Percentiles rank a stretch among this genome's conserved stretches.
phyloP scores from a whole-genome alignment of 805 yeast genomes.

The Candida xyloterini region DNA sequence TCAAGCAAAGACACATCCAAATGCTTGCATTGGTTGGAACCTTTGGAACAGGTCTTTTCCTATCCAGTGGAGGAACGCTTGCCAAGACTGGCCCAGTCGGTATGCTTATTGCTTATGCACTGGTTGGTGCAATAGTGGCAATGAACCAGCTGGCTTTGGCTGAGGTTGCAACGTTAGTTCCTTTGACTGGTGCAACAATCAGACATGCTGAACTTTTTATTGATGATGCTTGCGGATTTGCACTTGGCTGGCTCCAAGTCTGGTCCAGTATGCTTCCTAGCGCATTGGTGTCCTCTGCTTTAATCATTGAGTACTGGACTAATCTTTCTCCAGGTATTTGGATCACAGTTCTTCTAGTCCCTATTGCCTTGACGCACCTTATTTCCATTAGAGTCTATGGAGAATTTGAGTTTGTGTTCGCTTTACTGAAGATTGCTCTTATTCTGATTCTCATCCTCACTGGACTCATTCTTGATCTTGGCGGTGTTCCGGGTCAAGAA shows the following conservation, averaged over 20 bases:
- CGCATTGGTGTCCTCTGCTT: conserved; percentile 56
- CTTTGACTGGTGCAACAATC: conserved; percentile 57
- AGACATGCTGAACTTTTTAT: conserved; percentile 16
- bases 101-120: conserved; percentile 54
- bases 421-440: conserved; percentile 57
- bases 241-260: conserved; percentile 44
- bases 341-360: conserved; percentile 48
- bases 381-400: conserved; percentile 45
- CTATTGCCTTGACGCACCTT: conserved; percentile 43
- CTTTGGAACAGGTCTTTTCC: conserved; percentile 62
- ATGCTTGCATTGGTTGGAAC: conserved; percentile 72
- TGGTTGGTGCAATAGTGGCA: conserved; percentile 55
- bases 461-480: conserved; percentile 53
- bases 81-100: conserved; percentile 34
- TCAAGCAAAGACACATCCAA: conserved; percentile 50
- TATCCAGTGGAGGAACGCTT: conserved; percentile 46
- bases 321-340: conserved; percentile 52
- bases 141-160: conserved; percentile 50
- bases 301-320: conserved; percentile 56
- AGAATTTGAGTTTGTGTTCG: conserved; percentile 60
- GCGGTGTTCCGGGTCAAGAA: conserved; percentile 51
- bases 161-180: conserved; percentile 58
- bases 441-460: conserved; percentile 55
- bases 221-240: conserved; percentile 55
- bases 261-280: conserved; percentile 50